phyloP scores from a whole-genome alignment of 106 monocot species.

The Ottelia alismoides region DNA sequence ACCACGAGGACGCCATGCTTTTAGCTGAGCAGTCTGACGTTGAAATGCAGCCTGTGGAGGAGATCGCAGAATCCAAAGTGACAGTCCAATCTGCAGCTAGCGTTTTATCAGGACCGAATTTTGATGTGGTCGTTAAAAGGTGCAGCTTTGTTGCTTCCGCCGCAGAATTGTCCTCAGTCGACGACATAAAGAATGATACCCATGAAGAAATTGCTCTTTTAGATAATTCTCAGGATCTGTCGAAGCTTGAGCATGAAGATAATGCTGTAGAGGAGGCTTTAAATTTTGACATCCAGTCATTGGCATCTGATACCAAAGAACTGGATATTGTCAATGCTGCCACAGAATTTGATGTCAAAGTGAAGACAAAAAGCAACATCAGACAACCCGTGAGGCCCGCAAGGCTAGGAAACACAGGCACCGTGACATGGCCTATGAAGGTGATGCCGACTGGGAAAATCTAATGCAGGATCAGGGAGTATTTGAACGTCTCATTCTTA shows the following conservation, averaged over 20 bases:
- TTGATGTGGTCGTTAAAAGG: neutral
- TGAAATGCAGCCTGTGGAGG: no score
- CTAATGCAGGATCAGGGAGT: conserved; percentile 43
- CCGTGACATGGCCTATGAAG: conserved; percentile 92
- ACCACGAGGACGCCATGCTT: neutral
- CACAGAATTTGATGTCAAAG: conserved; percentile 7
- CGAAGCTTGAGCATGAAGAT: neutral
- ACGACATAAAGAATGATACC: neutral
- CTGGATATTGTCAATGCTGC: conserved; percentile 9
- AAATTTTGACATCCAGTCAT: neutral
- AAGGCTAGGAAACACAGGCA: conserved; percentile 42
- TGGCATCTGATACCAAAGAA: conserved; percentile 9
- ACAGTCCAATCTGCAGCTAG: neutral
- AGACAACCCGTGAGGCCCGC: conserved; percentile 17
- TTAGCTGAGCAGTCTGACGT: no score
- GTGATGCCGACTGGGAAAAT: conserved; percentile 84
- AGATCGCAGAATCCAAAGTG: neutral
- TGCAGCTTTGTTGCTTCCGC: neutral
- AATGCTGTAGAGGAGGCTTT: neutral
- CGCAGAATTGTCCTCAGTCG: neutral
- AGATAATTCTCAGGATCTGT: neutral
- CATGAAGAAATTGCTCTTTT: neutral
- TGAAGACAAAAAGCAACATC: conserved; percentile 24
- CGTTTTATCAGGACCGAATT: no score
- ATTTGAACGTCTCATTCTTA: conserved; percentile 18